Base-by-base conservation (phyloP, 2,329 filamentous ascomycete genomes). In the Chalaropsis ovoidea region DNA sequence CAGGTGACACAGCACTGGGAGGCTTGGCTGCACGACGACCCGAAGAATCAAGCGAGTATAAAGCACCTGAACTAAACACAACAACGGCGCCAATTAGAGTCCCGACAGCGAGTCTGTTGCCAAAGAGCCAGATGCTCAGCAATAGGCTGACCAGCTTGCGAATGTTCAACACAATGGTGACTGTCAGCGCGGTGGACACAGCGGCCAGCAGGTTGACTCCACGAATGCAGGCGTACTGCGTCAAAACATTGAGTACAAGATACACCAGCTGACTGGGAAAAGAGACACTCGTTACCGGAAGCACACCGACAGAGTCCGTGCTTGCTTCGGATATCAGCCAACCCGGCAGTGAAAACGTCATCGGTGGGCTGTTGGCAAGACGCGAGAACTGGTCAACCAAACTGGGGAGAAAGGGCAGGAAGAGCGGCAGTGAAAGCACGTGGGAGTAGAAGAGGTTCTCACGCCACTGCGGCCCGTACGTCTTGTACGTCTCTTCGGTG, bases 361-460 rank as follows among this genome's bases (percentile, higher is more conserved):
- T 78, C 1, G 84, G 82, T n/a, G 82, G 77, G 65, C 88, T 91
- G 71, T 77, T 72, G 63, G 82, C 81, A 22, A 94, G 79, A 67
- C 80, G 82, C 63, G 76, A 73, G 69, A 89, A 87, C 71, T 90
- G 87, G 19, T 79, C 76, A 63, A 77, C 76, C 71, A 94, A 81
- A 2, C 83, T 84, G 0, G 82, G 81, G n/a, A 83, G 74, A 69
- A 93, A 87, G 2, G 87, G 88, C 1, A 88, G 71, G 72, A 93
- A 94, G 24, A 94, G 79, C 0, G 89, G 88, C 54, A 94, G 77
- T 0, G 87, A 89, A 24, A 93, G 79, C 7, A 90, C 74, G 70
- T 88, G 86, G 1, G 89, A 95, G 78, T 97, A 99, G 77, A 99
- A 97, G 13, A 99, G 81, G 70, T 96, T 96, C 75, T 97, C 94